These are phyloP conservation scores for Xylariaceae sp. DNA, from an alignment of 2,329 filamentous ascomycete genomes.

Conservation along the genomic window DNA sequence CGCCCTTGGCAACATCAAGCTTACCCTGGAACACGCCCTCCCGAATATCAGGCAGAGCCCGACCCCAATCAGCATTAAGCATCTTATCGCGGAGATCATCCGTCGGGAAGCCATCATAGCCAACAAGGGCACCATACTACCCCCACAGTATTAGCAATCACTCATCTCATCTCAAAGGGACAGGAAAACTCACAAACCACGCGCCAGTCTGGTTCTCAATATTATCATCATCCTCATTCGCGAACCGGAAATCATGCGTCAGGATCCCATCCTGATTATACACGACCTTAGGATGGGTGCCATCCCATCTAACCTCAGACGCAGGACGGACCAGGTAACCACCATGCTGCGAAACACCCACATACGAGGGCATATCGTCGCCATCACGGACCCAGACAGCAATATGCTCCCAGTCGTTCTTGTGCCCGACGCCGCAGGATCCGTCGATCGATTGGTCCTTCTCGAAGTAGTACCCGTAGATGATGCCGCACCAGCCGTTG, in stretches of 20 bases:
- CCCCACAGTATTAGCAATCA: not conserved
- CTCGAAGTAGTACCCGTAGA: slow-evolving; percentile 45
- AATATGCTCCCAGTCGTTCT: slow-evolving; percentile 36
- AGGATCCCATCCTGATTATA: slow-evolving; percentile 30
- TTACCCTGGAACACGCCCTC: slow-evolving; percentile 7
- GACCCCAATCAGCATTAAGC: slow-evolving; percentile 13
- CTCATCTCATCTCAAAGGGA: not conserved
- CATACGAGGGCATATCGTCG: slow-evolving; percentile 11
- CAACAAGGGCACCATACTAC: slow-evolving; percentile 10
- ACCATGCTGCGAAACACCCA: slow-evolving; percentile 28
- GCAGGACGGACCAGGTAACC: slow-evolving; percentile 24
- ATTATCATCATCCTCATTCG: slow-evolving; percentile 26
- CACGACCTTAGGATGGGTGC: slow-evolving; percentile 29
- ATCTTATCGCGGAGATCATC: slow-evolving; percentile 11
- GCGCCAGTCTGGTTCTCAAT: slow-evolving; percentile 28
- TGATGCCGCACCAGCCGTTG: slow-evolving; percentile 39
- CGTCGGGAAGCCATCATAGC: slow-evolving; percentile 11
- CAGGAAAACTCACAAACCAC: slow-evolving; percentile 22
- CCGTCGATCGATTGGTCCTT: slow-evolving; percentile 36
- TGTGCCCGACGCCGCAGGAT: slow-evolving; percentile 34
- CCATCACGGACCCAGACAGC: slow-evolving; percentile 28
- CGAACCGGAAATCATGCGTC: slow-evolving; percentile 31
- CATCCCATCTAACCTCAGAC: slow-evolving; percentile 26
- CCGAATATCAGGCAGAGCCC: slow-evolving; percentile 10
- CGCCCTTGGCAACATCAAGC: slow-evolving; percentile 11